Evolutionary conservation across 116 monocot species (phyloP), one percentile per base, ranked within the genome.

Genomic region (Thalassia testudinum): DNA sequence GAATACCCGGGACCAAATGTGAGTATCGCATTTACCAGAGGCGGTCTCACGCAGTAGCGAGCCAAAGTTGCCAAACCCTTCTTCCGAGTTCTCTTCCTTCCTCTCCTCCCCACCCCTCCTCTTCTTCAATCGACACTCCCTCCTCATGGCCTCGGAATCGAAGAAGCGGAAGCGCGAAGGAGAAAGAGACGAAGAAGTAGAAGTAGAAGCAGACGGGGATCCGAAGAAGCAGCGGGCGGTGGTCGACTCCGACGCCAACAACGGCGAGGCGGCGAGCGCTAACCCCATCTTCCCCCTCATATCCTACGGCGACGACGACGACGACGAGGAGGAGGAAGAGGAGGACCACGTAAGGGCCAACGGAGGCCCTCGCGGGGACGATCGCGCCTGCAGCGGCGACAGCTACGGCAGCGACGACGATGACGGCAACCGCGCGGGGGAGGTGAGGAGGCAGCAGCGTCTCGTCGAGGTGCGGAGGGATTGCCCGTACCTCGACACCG

Each of bases 401-500:
- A 62, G 67, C 27, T 23, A 20, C 13, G 28, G n/a, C 12, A 12
- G 44, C 27, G 42, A 43, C 26, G 1, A 18, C 44, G n/a, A n/a
- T n/a, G n/a, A n/a, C n/a, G n/a, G n/a, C n/a, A n/a, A n/a, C n/a
- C n/a, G n/a, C n/a, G n/a, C n/a, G n/a, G 49, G 27, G 14, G 54
- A 38, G 8, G 70, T 30, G 47, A 69, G 60, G 68, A 54, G 68
- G 61, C 68, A 64, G 53, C 68, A 64, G 53, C 64, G 95, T 21
- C 62, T 72, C 51, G 85, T 95, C 47, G 95, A 85, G 66, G 26
- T 88, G 40, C 68, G 95, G 27, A 69, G 70, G 49, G 85, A 88
- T 27, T 95, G 95, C 65, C 95, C 95, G 40, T 88, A 95, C 66
- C 81, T 95, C 1, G 95, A 95, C 55, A 95, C 95, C 8, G 95